Percentiles rank a stretch among this genome's conserved stretches.
Evolutionary conservation across 2,329 filamentous ascomycete genomes (phyloP).

Genomic region (Sclerotiophoma versabilis): DNA sequence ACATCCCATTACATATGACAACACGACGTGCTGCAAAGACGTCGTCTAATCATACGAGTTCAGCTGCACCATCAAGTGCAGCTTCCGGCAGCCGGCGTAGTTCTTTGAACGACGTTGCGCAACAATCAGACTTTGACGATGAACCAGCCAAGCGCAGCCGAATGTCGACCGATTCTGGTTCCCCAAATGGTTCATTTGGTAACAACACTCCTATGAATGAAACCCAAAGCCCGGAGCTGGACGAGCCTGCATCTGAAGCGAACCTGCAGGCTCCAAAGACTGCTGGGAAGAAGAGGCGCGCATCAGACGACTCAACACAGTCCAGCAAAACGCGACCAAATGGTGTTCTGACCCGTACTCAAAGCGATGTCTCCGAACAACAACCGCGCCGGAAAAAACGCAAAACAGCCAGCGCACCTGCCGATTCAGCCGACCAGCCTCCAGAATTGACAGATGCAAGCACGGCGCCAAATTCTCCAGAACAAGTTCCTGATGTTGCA

Average conservation of each 20-base stretch:
- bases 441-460: conserved; percentile 48
- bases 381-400: conserved; percentile 47
- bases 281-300: conserved; percentile 42
- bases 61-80: conserved; percentile 44
- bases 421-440: conserved; percentile 41
- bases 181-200: conserved; percentile 42
- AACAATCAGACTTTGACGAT: conserved; percentile 43
- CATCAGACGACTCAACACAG: conserved; percentile 42
- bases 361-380: conserved; percentile 46
- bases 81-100: conserved; percentile 50
- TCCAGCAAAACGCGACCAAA: conserved; percentile 45
- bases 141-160: conserved; percentile 49
- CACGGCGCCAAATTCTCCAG: conserved; percentile 46
- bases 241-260: conserved; percentile 28
- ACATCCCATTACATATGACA: conserved; percentile 59
- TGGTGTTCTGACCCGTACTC: conserved; percentile 44
- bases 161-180: conserved; percentile 49
- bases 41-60: conserved; percentile 46
- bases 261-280: conserved; percentile 29
- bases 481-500: conserved; percentile 44
- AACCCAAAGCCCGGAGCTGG: conserved; percentile 34
- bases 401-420: conserved; percentile 38
- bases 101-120: conserved; percentile 46
- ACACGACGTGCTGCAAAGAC: conserved; percentile 53
- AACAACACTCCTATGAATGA: conserved; percentile 41